phyloP scores from a whole-genome alignment of 2,329 filamentous ascomycete genomes.

The Fonsecaea pedrosoi region DNA sequence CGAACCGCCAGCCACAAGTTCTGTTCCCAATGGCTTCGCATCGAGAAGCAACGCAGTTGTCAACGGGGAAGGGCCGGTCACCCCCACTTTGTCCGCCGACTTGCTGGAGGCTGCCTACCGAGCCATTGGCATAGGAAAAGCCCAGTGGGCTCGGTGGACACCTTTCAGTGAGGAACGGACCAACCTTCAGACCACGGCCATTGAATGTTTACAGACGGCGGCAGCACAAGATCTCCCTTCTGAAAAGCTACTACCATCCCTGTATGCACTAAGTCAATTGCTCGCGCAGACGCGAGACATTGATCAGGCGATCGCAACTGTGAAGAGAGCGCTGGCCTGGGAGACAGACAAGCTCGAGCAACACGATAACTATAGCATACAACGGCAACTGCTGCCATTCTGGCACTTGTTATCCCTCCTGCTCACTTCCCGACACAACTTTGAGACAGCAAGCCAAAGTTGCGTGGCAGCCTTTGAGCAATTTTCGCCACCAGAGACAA shows the following conservation, averaged over 20 bases:
- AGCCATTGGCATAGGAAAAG: conserved; percentile 82
- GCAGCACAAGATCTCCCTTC: conserved; percentile 71
- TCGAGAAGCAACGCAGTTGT: conserved; percentile 22
- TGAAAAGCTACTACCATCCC: conserved; percentile 72
- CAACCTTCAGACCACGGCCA: conserved; percentile 77
- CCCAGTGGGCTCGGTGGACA: conserved; percentile 84
- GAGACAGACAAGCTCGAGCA: conserved; percentile 51
- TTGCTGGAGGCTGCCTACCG: conserved; percentile 52
- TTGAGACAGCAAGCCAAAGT: conserved; percentile 76
- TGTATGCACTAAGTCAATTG: conserved; percentile 83
- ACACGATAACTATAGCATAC: conserved; percentile 30
- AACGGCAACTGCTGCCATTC: conserved; percentile 70
- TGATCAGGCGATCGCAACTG: conserved; percentile 77
- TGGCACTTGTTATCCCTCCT: conserved; percentile 92
- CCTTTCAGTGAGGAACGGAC: conserved; percentile 74
- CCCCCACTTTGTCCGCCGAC: conserved; percentile 16
- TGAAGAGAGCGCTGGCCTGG: conserved; percentile 75
- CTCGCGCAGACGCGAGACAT: conserved; percentile 86
- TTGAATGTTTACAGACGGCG: conserved; percentile 75
- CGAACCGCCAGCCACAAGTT: conserved; percentile 43
- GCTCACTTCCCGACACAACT: conserved; percentile 85
- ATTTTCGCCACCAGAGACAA: conserved; percentile 73
- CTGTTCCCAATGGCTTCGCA: conserved; percentile 29
- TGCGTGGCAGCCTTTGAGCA: conserved; percentile 93
- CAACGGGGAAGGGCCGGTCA: conserved; percentile 5